A percentile compares a stretch with the other conserved stretches of the same genome.
Conservation (phyloP, 2,329 filamentous ascomycete species). For the Cladophialophora carrionii region DNA sequence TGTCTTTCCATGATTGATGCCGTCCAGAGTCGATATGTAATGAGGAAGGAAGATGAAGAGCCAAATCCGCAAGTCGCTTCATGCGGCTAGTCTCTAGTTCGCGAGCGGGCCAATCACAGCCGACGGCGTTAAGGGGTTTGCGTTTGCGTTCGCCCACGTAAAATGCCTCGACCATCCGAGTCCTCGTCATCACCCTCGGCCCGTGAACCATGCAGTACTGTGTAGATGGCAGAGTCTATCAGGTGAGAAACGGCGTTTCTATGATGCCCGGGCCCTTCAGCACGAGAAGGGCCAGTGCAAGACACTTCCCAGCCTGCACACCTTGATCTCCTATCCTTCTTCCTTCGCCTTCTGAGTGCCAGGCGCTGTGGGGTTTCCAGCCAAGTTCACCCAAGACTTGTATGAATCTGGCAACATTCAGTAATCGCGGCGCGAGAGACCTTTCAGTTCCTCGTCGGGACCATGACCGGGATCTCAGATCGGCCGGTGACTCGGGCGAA, state of each 20-base stretch:
- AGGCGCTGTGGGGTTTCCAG: neutral
- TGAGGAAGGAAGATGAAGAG: neutral
- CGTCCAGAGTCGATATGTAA: neutral
- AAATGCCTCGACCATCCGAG: neutral
- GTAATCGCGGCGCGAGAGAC: neutral
- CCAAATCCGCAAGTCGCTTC: neutral
- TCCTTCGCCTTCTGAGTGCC: neutral
- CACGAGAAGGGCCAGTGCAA: too few species aligned
- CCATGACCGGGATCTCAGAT: neutral
- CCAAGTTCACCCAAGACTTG: neutral
- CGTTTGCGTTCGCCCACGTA: too few species aligned
- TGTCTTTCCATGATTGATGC: neutral
- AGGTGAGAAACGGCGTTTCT: neutral
- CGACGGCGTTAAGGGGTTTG: neutral
- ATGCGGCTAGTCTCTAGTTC: slow-evolving; percentile 32
- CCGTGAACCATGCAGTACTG: too few species aligned
- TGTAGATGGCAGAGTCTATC: neutral
- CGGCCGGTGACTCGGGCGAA: neutral
- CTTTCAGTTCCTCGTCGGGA: neutral
- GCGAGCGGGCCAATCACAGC: slow-evolving; percentile 29
- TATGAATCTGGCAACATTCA: neutral
- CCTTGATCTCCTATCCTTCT: neutral
- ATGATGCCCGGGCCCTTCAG: too few species aligned
- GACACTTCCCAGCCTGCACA: too few species aligned
- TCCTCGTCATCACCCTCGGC: neutral